phyloP scores from a whole-genome alignment of 75 land plant genomes.

The Sequoia sempervirens region DNA sequence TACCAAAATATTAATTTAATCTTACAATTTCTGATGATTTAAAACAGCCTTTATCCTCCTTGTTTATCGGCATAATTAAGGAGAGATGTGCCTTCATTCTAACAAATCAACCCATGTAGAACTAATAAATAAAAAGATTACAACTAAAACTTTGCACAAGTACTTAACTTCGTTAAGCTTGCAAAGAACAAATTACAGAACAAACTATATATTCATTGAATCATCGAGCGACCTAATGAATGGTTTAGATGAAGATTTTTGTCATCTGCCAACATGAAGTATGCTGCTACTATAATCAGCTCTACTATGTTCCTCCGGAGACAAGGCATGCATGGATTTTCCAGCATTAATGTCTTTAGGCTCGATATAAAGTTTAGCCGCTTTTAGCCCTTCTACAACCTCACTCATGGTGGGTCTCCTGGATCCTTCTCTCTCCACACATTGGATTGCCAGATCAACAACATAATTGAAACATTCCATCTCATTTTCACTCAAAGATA shows the following conservation, averaged over 20 bases:
- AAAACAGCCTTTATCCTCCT: no score
- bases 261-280: background rate
- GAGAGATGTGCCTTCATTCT: no score
- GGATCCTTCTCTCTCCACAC: background rate
- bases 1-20: no score
- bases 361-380: background rate
- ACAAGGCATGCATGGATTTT: background rate
- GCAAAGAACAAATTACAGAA: no score
- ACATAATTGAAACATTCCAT: background rate
- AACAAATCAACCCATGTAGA: no score
- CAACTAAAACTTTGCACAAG: no score
- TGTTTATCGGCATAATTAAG: no score
- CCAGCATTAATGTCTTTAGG: background rate
- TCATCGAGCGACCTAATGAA: background rate
- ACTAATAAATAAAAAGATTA: no score
- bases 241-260: no score
- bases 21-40: no score
- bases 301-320: background rate
- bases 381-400: background rate
- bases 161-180: no score
- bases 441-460: background rate
- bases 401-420: background rate
- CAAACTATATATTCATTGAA: background rate
- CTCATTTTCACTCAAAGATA: background rate
- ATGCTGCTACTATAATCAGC: background rate